Conservation (phyloP, 1,139 yeast species). For the Schizosaccharomyces versatilis region DNA sequence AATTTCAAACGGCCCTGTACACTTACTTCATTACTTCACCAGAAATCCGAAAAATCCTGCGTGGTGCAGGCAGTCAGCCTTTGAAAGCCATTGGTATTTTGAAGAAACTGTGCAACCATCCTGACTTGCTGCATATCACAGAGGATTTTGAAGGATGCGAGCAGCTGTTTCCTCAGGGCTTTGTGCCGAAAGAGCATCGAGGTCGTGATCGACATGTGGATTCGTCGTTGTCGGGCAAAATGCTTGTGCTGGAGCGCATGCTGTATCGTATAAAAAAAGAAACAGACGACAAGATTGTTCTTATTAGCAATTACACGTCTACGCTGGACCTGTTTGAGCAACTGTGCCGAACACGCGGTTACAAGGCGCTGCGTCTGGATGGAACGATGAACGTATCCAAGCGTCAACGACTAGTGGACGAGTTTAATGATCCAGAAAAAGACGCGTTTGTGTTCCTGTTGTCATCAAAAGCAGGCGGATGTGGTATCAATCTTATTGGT, state of each 20-base stretch:
- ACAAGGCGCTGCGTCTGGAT: slow-evolving; percentile 67
- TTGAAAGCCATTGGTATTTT: slow-evolving; percentile 73
- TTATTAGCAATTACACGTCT: slow-evolving; percentile 84
- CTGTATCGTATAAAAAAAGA: slow-evolving; percentile 50
- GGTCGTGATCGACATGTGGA: slow-evolving; percentile 42
- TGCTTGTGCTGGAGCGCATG: slow-evolving; percentile 36
- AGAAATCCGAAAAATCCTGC: slow-evolving; percentile 39
- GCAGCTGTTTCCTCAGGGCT: slow-evolving; percentile 45
- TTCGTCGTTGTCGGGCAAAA: slow-evolving; percentile 29
- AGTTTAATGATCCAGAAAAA: slow-evolving; percentile 74
- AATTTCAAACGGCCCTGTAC: slow-evolving; percentile 53
- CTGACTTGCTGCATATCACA: slow-evolving; percentile 57
- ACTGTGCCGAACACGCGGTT: slow-evolving; percentile 52
- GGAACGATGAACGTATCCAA: slow-evolving; percentile 85
- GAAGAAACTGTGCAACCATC: slow-evolving; percentile 83
- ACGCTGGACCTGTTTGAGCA: slow-evolving; percentile 76
- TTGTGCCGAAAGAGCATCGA: slow-evolving; percentile 26
- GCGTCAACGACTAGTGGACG: slow-evolving; percentile 78
- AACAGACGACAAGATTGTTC: slow-evolving; percentile 64
- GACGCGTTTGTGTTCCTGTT: slow-evolving; percentile 70
- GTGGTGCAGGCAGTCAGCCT: slow-evolving; percentile 61
- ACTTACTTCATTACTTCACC: slow-evolving; percentile 61
- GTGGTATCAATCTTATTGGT: slow-evolving; percentile 91
- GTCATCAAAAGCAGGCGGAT: slow-evolving; percentile 95
- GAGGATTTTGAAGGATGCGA: slow-evolving; percentile 54